Conservation (phyloP, 208 protist species). For the Crithidia bombi region DNA sequence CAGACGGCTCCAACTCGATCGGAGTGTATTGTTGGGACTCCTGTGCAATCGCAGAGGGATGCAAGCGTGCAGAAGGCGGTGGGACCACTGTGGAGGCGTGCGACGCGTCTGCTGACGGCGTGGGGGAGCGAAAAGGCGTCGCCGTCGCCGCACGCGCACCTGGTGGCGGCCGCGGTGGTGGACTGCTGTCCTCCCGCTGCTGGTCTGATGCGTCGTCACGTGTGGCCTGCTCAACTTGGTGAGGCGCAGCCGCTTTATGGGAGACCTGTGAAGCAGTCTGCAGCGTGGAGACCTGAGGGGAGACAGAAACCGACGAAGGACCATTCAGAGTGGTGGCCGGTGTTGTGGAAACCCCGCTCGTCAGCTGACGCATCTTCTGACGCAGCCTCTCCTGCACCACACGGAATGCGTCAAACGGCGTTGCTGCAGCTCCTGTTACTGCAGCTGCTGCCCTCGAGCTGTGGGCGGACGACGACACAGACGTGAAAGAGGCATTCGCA, state of each 20-base stretch:
- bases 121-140: slow-evolving; percentile 10
- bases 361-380: slow-evolving; percentile 52
- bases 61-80: neutral
- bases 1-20: slow-evolving; percentile 10
- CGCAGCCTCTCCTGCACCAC: slow-evolving; percentile 59
- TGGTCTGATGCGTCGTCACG: neutral
- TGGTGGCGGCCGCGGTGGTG: slow-evolving; percentile 23
- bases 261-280: too few species aligned
- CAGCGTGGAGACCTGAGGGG: too few species aligned
- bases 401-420: slow-evolving; percentile 57
- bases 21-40: neutral
- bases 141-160: slow-evolving; percentile 21
- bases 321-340: too few species aligned
- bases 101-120: neutral
- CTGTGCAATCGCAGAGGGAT: neutral
- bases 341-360: neutral
- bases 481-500: slow-evolving; percentile 3
- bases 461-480: neutral
- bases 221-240: neutral
- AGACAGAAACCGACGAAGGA: too few species aligned
- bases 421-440: too few species aligned
- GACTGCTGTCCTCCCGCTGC: slow-evolving; percentile 8
- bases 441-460: neutral
- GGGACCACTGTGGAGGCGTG: neutral
- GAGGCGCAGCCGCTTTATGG: neutral